Conservation (phyloP, 139 green algal genomes). For the Picochlorum sp. region DNA sequence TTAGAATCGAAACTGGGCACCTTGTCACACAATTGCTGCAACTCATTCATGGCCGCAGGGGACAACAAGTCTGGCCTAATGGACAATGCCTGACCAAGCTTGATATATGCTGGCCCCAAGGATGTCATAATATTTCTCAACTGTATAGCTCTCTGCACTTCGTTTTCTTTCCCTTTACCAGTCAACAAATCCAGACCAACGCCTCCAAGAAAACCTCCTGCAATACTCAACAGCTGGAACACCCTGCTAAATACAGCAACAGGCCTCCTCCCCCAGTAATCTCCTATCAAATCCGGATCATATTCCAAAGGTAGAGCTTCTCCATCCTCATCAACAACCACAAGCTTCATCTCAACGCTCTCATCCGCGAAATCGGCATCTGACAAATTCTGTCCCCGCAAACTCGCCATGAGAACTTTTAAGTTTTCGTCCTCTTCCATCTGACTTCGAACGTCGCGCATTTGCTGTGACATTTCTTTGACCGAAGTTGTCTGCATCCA, state of each 20-base stretch:
- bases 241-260: slow-evolving; percentile 74
- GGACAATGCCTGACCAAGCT: slow-evolving; percentile 89
- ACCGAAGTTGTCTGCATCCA: slow-evolving; percentile 7
- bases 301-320: slow-evolving; percentile 76
- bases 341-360: slow-evolving; percentile 31
- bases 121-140: slow-evolving; percentile 92
- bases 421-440: slow-evolving; percentile 75
- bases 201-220: slow-evolving; percentile 63
- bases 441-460: slow-evolving; percentile 47
- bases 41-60: slow-evolving; percentile 92
- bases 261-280: slow-evolving; percentile 77
- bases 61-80: slow-evolving; percentile 95
- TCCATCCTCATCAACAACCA: slow-evolving; percentile 27
- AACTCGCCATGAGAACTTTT: slow-evolving; percentile 66
- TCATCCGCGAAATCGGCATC: slow-evolving; percentile 78
- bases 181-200: slow-evolving; percentile 53
- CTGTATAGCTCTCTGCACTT: slow-evolving; percentile 81
- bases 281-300: slow-evolving; percentile 71
- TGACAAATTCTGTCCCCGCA: slow-evolving; percentile 76
- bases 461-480: slow-evolving; percentile 56
- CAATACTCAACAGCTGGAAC: slow-evolving; percentile 76
- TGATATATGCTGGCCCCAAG: slow-evolving; percentile 92
- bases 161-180: slow-evolving; percentile 48
- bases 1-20: slow-evolving; percentile 80
- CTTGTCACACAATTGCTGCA: slow-evolving; percentile 99